Evolutionary conservation across 192 early-diverging fungal species (phyloP).

Genomic region (Backusella westeae): DNA sequence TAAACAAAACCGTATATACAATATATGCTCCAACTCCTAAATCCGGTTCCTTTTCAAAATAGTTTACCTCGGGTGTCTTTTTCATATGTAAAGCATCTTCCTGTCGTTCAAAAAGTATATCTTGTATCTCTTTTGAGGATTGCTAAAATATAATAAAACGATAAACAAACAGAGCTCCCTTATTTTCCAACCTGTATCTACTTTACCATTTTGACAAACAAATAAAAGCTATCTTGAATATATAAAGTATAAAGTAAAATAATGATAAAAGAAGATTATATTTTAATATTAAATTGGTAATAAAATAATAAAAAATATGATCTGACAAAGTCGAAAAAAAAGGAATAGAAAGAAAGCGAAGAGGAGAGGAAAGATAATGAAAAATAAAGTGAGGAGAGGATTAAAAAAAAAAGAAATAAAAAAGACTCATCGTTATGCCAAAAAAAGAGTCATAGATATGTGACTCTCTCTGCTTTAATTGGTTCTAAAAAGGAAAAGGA

Average conservation of each 20-base stretch:
- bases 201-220: neutral
- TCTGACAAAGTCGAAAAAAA: neutral
- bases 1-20: neutral
- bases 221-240: neutral
- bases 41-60: slow-evolving; percentile 6
- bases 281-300: neutral
- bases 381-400: slow-evolving; percentile 3
- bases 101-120: neutral
- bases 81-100: neutral
- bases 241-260: neutral
- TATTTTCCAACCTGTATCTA: neutral
- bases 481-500: neutral
- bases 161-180: neutral
- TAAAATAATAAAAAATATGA: neutral
- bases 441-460: slow-evolving; percentile 4
- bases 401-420: neutral
- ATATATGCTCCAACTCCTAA: slow-evolving; percentile 7
- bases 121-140: slow-evolving; percentile 4
- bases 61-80: neutral
- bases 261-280: neutral
- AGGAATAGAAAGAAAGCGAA: neutral
- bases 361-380: neutral
- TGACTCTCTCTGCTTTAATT: neutral
- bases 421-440: slow-evolving; percentile 3
- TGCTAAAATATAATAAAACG: neutral